Conservation (phyloP, 306 rosid species). For the Arachis stenosperma region DNA sequence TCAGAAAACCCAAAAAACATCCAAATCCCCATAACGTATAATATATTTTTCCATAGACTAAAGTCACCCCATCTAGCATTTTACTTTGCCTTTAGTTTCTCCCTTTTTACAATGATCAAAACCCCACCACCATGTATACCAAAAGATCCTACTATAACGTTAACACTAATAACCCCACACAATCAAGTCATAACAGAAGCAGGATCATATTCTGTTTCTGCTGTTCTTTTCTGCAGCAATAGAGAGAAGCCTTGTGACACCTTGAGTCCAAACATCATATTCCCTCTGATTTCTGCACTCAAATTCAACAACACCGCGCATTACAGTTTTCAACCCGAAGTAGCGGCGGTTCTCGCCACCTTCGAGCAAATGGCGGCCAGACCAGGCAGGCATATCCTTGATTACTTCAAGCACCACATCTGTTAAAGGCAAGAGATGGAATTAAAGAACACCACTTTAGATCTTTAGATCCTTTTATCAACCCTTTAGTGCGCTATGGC, state of each 20-base stretch:
- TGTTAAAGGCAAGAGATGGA: slow-evolving; percentile 19
- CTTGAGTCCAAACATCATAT: slow-evolving; percentile 90
- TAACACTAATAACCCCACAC: slow-evolving; percentile 15
- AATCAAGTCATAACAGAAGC: not conserved
- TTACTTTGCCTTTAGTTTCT: slow-evolving; percentile 52
- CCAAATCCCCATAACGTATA: slow-evolving; percentile 43
- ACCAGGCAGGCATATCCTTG: slow-evolving; percentile 91
- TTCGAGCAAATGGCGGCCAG: slow-evolving; percentile 86
- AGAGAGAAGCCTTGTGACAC: slow-evolving; percentile 79
- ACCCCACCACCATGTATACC: slow-evolving; percentile 45
- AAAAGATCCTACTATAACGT: slow-evolving; percentile 30
- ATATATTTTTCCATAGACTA: slow-evolving; percentile 38
- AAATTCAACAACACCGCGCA: slow-evolving; percentile 83
- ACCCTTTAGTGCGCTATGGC: slow-evolving; percentile 46
- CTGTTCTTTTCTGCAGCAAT: slow-evolving; percentile 64
- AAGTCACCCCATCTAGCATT: slow-evolving; percentile 50
- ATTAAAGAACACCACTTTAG: slow-evolving; percentile 49
- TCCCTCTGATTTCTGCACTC: slow-evolving; percentile 85
- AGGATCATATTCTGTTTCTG: slow-evolving; percentile 54
- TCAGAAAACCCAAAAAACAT: slow-evolving; percentile 40
- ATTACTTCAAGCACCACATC: slow-evolving; percentile 82
- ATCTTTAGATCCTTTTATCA: slow-evolving; percentile 43
- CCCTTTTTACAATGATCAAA: slow-evolving; percentile 56
- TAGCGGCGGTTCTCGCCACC: slow-evolving; percentile 88
- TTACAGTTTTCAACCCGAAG: slow-evolving; percentile 78